Conservation (phyloP, 257 asterid genomes). For the Dorcoceras hygrometricum region DNA sequence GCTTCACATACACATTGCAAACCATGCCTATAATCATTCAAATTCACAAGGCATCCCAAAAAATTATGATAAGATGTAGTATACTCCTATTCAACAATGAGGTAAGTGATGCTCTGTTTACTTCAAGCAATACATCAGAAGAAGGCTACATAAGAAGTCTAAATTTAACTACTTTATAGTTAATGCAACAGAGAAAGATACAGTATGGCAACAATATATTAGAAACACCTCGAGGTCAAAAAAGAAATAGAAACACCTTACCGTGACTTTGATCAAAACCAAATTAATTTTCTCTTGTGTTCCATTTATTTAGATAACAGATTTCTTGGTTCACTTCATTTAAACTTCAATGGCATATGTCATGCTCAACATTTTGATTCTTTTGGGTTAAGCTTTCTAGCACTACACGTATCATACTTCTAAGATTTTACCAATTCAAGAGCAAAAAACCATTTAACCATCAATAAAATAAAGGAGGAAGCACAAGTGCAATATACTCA, state of each 20-base stretch:
- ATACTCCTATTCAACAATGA: neutral
- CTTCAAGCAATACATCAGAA: neutral
- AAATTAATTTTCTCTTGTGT: neutral
- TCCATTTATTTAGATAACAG: neutral
- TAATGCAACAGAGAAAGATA: neutral
- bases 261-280: neutral
- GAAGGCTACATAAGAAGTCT: too few relatives aligned
- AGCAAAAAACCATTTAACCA: conserved; percentile 12
- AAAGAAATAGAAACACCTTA: too few relatives aligned
- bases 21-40: neutral
- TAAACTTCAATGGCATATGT: too few relatives aligned
- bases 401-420: neutral
- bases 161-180: neutral
- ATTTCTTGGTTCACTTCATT: neutral
- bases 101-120: neutral
- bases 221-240: neutral
- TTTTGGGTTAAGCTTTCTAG: neutral
- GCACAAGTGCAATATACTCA: conserved; percentile 38
- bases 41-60: neutral
- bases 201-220: neutral
- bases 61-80: neutral
- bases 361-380: neutral
- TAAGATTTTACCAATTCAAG: neutral
- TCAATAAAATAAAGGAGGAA: neutral
- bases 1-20: neutral